A percentile compares a stretch with the other conserved stretches of the same genome.
phyloP scores from a whole-genome alignment of 768 basidiomycete species.

The Suillus weaverae region DNA sequence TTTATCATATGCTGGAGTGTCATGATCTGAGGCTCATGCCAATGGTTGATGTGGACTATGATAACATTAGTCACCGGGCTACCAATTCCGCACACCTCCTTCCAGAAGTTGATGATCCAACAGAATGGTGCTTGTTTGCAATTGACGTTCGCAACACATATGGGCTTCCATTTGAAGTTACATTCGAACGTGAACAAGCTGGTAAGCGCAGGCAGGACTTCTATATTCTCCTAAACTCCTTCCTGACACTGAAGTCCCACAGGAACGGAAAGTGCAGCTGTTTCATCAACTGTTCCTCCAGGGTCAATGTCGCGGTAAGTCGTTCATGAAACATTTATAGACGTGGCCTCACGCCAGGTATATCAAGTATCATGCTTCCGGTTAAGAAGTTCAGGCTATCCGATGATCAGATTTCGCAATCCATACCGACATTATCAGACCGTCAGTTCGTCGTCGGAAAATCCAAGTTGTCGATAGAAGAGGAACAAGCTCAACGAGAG shows the following conservation, averaged over 20 bases:
- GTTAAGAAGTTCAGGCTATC: conserved; percentile 68
- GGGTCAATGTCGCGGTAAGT: conserved; percentile 81
- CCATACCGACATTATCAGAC: conserved; percentile 84
- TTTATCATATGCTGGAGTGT: conserved; percentile 93
- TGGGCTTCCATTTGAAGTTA: conserved; percentile 88
- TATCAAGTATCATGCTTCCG: conserved; percentile 63
- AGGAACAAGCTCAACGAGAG: conserved; percentile 68
- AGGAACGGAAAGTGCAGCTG: conserved; percentile 44
- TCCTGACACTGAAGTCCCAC: conserved; percentile 3
- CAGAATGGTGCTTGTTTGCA: conserved; percentile 83
- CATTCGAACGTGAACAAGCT: conserved; percentile 65
- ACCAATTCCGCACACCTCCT: conserved; percentile 23
- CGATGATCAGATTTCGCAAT: conserved; percentile 52
- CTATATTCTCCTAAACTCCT: background rate
- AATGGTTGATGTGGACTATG: conserved; percentile 33
- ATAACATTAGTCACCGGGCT: conserved; percentile 21
- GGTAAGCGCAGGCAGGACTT: conserved; percentile 39
- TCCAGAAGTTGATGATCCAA: conserved; percentile 47
- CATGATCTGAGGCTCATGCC: conserved; percentile 80
- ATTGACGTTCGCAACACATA: conserved; percentile 92
- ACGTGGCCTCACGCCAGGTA: conserved; percentile 11
- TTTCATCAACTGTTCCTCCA: conserved; percentile 71
- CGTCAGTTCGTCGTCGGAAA: conserved; percentile 90
- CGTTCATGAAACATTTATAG: background rate
- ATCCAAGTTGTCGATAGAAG: conserved; percentile 55